These are phyloP conservation scores for Leccinum subrobustum DNA, from an alignment of 1,284 basidiomycete genomes.

Conservation along the genomic window DNA sequence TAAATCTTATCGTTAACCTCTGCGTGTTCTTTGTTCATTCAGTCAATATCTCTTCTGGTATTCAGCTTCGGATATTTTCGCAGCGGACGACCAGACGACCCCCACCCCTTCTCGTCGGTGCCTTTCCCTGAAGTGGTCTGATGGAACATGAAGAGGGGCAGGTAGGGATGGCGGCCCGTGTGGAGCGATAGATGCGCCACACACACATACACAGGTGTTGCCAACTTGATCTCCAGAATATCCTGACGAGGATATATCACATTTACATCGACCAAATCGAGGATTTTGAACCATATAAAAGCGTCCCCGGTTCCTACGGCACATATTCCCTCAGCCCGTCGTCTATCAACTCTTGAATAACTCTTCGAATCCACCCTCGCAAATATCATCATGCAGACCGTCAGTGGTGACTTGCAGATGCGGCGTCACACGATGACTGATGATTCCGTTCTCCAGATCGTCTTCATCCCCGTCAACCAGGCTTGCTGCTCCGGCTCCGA, in stretches of 20 bases:
- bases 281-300: slow-evolving; percentile 5
- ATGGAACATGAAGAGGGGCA: neutral
- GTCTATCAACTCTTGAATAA: neutral
- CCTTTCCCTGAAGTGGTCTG: neutral
- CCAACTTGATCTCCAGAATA: neutral
- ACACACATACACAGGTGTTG: neutral
- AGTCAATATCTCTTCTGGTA: neutral
- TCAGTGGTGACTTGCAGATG: slow-evolving; percentile 5
- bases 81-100: neutral
- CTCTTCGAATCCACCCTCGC: slow-evolving; percentile 1
- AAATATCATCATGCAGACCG: slow-evolving; percentile 21
- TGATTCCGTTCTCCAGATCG: slow-evolving; percentile 7
- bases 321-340: neutral
- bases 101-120: neutral
- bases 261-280: neutral
- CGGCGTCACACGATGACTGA: neutral
- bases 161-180: neutral
- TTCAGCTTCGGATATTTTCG: neutral
- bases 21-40: neutral
- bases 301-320: neutral
- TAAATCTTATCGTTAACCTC: neutral
- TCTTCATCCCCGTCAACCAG: slow-evolving; percentile 26
- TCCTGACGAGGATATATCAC: neutral
- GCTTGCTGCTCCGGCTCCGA: slow-evolving; percentile 20
- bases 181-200: neutral